Percentiles rank a stretch among this genome's conserved stretches.
phyloP scores from a whole-genome alignment of 805 yeast genomes.

The Ascoidea rubescens region DNA sequence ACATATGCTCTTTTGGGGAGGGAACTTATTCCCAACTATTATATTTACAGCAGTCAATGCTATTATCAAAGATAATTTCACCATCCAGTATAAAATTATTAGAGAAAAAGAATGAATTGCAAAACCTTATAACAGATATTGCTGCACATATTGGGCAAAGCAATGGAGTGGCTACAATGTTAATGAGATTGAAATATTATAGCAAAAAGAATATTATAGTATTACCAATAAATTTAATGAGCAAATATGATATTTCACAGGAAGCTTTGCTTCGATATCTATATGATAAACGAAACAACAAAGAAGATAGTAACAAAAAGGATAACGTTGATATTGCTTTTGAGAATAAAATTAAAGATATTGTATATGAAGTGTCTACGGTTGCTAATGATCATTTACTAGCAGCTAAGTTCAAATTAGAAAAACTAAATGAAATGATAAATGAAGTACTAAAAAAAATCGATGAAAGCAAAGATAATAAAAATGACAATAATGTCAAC shows the following conservation, averaged over 20 bases:
- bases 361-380: slow-evolving; percentile 56
- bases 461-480: slow-evolving; percentile 7
- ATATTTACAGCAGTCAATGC: slow-evolving; percentile 46
- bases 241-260: slow-evolving; percentile 41
- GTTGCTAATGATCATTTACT: slow-evolving; percentile 70
- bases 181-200: slow-evolving; percentile 46
- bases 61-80: slow-evolving; percentile 41
- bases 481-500: not conserved
- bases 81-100: slow-evolving; percentile 39
- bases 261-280: slow-evolving; percentile 42
- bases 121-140: slow-evolving; percentile 36
- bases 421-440: slow-evolving; percentile 20
- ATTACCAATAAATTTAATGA: slow-evolving; percentile 50
- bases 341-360: slow-evolving; percentile 34
- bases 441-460: slow-evolving; percentile 24
- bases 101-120: slow-evolving; percentile 30
- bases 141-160: slow-evolving; percentile 80
- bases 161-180: slow-evolving; percentile 49
- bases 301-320: slow-evolving; percentile 4
- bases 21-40: slow-evolving; percentile 65
- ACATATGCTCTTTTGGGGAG: slow-evolving; percentile 66
- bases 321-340: slow-evolving; percentile 14
- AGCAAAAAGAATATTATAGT: slow-evolving; percentile 32
- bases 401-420: slow-evolving; percentile 46
- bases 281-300: no score